A percentile compares a stretch with the other conserved stretches of the same genome.
phyloP scores from a whole-genome alignment of 768 basidiomycete species.

The Calocera cornea region DNA sequence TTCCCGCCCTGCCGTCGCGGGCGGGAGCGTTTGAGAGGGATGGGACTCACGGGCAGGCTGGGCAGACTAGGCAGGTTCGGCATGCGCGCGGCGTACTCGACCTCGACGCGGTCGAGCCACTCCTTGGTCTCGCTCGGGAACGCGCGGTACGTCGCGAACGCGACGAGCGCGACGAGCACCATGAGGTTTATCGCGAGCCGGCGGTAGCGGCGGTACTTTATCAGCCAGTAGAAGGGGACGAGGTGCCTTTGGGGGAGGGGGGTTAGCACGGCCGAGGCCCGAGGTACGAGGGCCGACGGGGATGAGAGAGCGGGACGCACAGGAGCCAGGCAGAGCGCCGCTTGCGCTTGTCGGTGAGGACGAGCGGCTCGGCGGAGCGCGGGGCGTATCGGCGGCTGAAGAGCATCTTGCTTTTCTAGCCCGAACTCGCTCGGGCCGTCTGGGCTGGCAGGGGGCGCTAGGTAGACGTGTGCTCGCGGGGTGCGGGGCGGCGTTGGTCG shows the following conservation, averaged over 20 bases:
- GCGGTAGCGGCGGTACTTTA: background rate
- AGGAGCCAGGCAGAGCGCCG: background rate
- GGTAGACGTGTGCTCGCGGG: no score
- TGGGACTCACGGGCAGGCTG: no score
- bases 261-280: no score
- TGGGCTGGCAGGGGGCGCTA: no score
- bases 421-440: background rate
- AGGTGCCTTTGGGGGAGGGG: background rate
- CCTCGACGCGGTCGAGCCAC: background rate
- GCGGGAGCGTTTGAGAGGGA: no score
- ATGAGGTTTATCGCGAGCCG: background rate
- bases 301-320: background rate
- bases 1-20: no score
- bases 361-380: background rate
- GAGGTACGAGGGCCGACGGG: background rate
- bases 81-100: background rate
- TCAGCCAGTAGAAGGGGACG: background rate
- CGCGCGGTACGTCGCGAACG: background rate
- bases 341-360: background rate
- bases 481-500: no score
- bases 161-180: background rate
- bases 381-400: background rate
- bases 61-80: background rate
- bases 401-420: background rate
- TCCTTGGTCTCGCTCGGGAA: background rate